Evolutionary conservation across 1,284 basidiomycete species (phyloP), one percentile per base, ranked within the genome.

Genomic region (Apiotrichum montevideense): DNA sequence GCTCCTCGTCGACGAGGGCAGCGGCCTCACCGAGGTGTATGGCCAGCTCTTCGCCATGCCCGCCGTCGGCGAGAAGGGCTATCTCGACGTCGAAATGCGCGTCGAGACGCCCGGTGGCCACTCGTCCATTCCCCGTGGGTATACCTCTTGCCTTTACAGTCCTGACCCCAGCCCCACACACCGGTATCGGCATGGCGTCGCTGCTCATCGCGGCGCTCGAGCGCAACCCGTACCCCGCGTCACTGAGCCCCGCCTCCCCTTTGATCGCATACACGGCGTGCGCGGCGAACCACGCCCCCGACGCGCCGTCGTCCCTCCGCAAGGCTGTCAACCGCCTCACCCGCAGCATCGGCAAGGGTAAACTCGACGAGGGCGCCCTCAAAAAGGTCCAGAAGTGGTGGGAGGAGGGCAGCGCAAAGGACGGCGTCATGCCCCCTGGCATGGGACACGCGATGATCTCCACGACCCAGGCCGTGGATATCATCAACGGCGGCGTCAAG

Each of bases 61-160:
- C 2, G 80, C 77, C 6, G 80, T 85, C 5, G 80, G 78, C 1
- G 86, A 88, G 76, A 87, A 87, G 68, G 86, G 86, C 0, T 82
- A 83, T 63, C 61, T 84, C 43, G 81, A 86, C 61, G 78, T 84
- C 33, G 78, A 79, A 32, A 70, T 86, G 42, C 75, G 79, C 14
- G 80, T 86, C 14, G 66, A 78, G 21, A 81, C 84, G 2, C 78
- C 80, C 1, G 87, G 86, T 8, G 86, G 87, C 32, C 35, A 44
- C 44, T 68, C 69, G 68, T 15, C 52, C 52, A 33, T 51, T 2
- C 50, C 50, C 10, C 50, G 40, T 3, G 10, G 1, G 21, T 21
- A 21, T 21, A 21, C 21, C 21, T 21, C 21, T 21, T 21, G 21
- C 21, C 21, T 21, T 21, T 21, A 21, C 21, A 21, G 21, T 21